Evolutionary conservation across 495 filamentous ascomycete species (phyloP), one percentile per base, ranked within the genome.

Genomic region (Xylaria telfairii): DNA sequence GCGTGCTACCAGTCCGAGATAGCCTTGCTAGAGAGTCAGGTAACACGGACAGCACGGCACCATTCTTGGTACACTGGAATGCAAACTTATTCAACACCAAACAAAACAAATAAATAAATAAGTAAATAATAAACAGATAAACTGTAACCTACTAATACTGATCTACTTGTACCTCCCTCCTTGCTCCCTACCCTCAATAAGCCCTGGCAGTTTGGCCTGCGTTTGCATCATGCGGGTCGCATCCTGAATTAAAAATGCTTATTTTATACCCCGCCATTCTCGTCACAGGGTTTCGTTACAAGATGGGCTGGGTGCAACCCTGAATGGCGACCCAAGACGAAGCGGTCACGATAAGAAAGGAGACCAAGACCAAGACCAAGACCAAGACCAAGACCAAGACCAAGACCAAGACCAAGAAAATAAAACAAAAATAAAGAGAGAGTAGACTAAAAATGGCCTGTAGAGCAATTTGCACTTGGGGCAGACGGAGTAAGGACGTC

Each of bases 191-290:
- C 21, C 49, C 65, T 53, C 51, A 68, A 68, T 10, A 34, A 68
- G 34, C n/a, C n/a, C n/a, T n/a, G n/a, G 47, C 6, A 28, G 24
- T 41, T 49, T 30, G 30, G 37, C 65, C 37, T 57, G 65, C 37
- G 37, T 37, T 68, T 68, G 65, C 65, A 60, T 68, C 65, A 68
- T 68, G 65, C 65, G 49, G 65, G 65, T 67, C 65, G n/a, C 26
- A 42, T 59, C 53, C 26, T 53, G 49, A 37, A 51, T 49, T 6
- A 9, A 26, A 68, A 59, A 68, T 46, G 65, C 65, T 68, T 68
- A 37, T 68, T 59, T 57, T 47, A 49, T 57, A 15, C 17, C 51
- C 51, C 51, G 46, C 53, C 42, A 2, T 32, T 49, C 21, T 32
- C 65, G 62, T 65, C 44, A 51, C 65, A 67, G 21, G 12, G 32